A percentile compares a stretch with the other conserved stretches of the same genome.
Conservation (phyloP, 306 rosid species). For the Clitoria ternatea region DNA sequence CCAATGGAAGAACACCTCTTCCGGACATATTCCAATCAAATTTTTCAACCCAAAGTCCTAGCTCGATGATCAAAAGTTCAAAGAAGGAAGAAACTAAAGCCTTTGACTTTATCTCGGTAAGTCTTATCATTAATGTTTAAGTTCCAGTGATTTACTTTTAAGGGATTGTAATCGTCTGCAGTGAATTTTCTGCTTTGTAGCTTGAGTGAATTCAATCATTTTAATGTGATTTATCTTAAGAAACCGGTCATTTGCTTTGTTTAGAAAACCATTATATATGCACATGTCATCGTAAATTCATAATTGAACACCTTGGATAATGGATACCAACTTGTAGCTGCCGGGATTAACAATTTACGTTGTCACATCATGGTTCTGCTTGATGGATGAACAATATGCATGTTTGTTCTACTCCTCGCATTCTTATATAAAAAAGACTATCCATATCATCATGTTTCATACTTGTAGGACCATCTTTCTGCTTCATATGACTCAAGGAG, state of each 20-base stretch:
- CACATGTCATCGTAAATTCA: not conserved
- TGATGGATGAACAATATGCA: not conserved
- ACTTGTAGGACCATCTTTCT: conserved; percentile 4
- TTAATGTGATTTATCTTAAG: not conserved
- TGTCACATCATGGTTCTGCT: not conserved
- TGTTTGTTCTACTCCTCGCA: too few relatives aligned
- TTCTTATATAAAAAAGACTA: too few relatives aligned
- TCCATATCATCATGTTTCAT: not conserved
- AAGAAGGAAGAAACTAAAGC: conserved; percentile 7
- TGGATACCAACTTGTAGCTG: not conserved
- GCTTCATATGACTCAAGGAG: not conserved
- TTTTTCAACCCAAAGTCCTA: not conserved
- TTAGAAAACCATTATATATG: not conserved
- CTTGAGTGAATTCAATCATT: not conserved
- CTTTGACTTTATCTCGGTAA: conserved; percentile 9
- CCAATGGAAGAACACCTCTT: not conserved
- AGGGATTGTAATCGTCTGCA: not conserved
- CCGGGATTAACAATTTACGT: not conserved
- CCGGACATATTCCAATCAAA: conserved; percentile 12
- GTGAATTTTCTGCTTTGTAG: not conserved
- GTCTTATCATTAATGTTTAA: not conserved
- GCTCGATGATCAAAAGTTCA: not conserved
- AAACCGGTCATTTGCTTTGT: not conserved
- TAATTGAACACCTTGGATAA: not conserved
- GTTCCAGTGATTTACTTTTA: not conserved